Evolutionary conservation across 2,329 filamentous ascomycete species (phyloP).

Genomic region (Alternaria rosae): DNA sequence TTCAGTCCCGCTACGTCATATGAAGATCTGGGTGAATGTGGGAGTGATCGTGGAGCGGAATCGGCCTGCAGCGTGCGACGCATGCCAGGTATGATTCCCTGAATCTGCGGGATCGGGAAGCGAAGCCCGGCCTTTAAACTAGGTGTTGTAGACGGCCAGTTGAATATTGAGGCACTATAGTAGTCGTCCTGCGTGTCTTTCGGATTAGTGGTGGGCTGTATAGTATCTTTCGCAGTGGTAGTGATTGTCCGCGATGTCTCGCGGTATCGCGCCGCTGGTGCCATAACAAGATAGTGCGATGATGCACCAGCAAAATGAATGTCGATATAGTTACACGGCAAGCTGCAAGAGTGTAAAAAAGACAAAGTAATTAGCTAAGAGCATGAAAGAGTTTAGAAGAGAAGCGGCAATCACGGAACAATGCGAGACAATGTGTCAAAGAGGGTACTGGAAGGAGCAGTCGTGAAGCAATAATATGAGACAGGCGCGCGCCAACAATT

Average conservation of each 20-base stretch:
- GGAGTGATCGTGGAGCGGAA: neutral
- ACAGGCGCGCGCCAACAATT: neutral
- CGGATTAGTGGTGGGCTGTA: neutral
- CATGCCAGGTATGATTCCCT: slow-evolving; percentile 5
- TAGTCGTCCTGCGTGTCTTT: neutral
- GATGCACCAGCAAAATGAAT: neutral
- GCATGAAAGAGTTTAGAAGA: neutral
- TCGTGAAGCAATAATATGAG: slow-evolving; percentile 1
- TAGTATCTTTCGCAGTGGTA: neutral
- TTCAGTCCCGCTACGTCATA: neutral
- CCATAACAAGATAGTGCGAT: neutral
- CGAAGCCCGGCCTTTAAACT: neutral
- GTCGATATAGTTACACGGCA: neutral
- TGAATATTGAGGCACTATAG: neutral
- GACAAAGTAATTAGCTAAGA: neutral
- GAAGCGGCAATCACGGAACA: neutral
- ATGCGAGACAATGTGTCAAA: slow-evolving; percentile 2
- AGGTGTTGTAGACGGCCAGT: neutral
- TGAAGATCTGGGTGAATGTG: neutral
- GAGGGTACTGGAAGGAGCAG: neutral
- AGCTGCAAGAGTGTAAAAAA: neutral
- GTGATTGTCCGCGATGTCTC: neutral
- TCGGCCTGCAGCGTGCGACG: neutral
- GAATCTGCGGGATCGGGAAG: slow-evolving; percentile 2
- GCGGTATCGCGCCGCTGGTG: neutral